Evolutionary conservation across 371 early-diverging fungal genomes (phyloP).

Genomic region (Haplosporangium sp.): DNA sequence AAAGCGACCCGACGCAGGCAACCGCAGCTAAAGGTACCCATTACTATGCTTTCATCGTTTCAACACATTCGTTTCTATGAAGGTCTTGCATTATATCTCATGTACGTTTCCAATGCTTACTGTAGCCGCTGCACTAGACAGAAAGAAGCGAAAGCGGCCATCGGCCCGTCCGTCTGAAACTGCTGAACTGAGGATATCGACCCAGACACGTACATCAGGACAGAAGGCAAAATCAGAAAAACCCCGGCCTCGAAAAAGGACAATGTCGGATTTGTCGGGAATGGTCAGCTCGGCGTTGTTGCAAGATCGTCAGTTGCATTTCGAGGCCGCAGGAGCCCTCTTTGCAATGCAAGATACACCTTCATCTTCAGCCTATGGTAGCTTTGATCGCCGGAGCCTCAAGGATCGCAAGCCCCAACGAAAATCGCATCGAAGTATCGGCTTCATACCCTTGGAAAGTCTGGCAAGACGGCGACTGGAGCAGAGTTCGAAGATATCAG

Average conservation of each 20-base stretch:
- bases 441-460: constrained; percentile 21
- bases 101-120: no score
- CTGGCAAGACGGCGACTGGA: constrained; percentile 27
- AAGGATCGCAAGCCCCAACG: neutral
- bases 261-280: constrained; percentile 49
- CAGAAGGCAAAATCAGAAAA: constrained; percentile 6
- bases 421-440: constrained; percentile 9
- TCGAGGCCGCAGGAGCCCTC: constrained; percentile 47
- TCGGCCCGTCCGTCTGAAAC: constrained; percentile 12
- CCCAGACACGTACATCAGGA: constrained; percentile 4
- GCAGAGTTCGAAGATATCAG: neutral
- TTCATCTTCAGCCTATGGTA: neutral
- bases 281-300: constrained; percentile 29
- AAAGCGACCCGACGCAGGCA: neutral
- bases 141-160: constrained; percentile 48
- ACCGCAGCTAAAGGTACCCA: constrained; percentile 15
- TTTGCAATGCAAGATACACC: constrained; percentile 47
- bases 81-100: neutral
- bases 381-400: constrained; percentile 3
- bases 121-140: constrained; percentile 13
- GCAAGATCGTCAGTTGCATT: constrained; percentile 27
- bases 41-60: neutral
- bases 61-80: no score
- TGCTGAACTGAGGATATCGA: constrained; percentile 24
- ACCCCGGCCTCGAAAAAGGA: constrained; percentile 36